Percentiles rank a stretch among this genome's conserved stretches.
Conservation (phyloP, 495 filamentous ascomycete species). For the Penicillium nucicola region DNA sequence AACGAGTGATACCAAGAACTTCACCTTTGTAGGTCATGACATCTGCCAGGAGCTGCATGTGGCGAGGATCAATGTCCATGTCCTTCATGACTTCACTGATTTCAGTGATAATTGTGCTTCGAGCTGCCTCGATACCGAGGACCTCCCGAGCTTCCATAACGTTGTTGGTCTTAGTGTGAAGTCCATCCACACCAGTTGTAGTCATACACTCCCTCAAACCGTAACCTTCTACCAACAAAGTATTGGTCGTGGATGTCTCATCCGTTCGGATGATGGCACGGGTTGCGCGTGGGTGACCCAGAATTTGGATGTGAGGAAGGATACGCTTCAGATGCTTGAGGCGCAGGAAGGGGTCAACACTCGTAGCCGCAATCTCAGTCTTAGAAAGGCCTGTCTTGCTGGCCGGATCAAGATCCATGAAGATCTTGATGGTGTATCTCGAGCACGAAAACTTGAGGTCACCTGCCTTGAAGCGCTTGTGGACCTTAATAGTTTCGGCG, state of each 20-base stretch:
- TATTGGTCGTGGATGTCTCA: conserved; percentile 56
- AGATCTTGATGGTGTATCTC: conserved; percentile 53
- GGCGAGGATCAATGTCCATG: conserved; percentile 96
- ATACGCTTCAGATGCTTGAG: conserved; percentile 80
- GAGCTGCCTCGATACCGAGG: conserved; percentile 95
- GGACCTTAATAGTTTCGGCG: conserved; percentile 62
- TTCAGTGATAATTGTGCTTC: conserved; percentile 76
- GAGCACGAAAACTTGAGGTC: conserved; percentile 50
- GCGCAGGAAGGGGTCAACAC: conserved; percentile 72
- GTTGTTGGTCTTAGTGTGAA: conserved; percentile 71
- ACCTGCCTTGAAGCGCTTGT: conserved; percentile 70
- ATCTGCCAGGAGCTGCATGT: conserved; percentile 98
- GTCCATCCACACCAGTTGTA: conserved; percentile 80
- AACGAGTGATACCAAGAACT: conserved; percentile 94
- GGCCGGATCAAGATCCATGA: conserved; percentile 55
- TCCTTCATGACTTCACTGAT: conserved; percentile 78
- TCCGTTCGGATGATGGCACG: conserved; percentile 87
- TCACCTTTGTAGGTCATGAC: conserved; percentile 99
- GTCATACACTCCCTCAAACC: conserved; percentile 86
- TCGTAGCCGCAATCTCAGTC: conserved; percentile 50
- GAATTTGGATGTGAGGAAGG: conserved; percentile 74
- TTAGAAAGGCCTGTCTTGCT: conserved; percentile 52
- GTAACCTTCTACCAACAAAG: conserved; percentile 90
- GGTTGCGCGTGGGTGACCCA: conserved; percentile 79
- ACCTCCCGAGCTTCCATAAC: conserved; percentile 89